A percentile compares a stretch with the other conserved stretches of the same genome.
Conservation (phyloP, 1,284 basidiomycete species). For the Puccinia polysora region DNA sequence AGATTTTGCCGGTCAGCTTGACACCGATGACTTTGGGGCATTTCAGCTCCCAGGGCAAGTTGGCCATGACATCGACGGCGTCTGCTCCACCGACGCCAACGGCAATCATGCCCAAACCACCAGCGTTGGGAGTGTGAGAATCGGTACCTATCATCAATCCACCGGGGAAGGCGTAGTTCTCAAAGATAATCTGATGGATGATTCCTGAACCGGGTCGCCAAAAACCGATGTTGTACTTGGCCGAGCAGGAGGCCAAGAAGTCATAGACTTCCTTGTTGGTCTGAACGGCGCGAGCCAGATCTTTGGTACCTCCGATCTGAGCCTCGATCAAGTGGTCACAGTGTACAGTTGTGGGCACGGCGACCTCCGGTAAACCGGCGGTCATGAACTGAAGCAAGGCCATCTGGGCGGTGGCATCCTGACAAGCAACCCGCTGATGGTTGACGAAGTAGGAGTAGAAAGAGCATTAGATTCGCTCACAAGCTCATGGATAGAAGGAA, state of each 20-base stretch:
- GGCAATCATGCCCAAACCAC: constrained; percentile 97
- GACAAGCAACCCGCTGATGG: constrained; percentile 99
- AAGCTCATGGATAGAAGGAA: constrained; percentile 25
- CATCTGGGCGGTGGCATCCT: constrained; percentile 99
- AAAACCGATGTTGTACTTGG: constrained; percentile 99
- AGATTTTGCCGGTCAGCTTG: constrained; percentile 88
- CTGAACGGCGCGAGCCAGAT: constrained; percentile 83
- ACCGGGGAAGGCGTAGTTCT: constrained; percentile 99
- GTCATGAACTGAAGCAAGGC: constrained; percentile 99
- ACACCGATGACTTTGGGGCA: constrained; percentile 99
- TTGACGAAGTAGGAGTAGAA: constrained; percentile 43
- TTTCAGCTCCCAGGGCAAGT: constrained; percentile 97
- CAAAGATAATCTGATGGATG: constrained; percentile 80
- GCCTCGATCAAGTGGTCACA: constrained; percentile 99
- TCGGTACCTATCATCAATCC: constrained; percentile 99
- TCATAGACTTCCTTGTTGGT: constrained; percentile 99
- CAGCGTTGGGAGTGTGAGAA: constrained; percentile 98
- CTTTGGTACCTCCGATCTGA: constrained; percentile 84
- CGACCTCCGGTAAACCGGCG: constrained; percentile 93
- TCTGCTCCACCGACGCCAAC: constrained; percentile 99
- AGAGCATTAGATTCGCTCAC: constrained; percentile 44
- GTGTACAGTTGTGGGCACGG: constrained; percentile 79
- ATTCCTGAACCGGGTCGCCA: constrained; percentile 98
- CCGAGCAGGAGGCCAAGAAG: constrained; percentile 94
- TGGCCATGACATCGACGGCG: constrained; percentile 98